These are phyloP conservation scores for Nemophila menziesii DNA, from an alignment of 257 asterid species.

Conservation along the genomic window DNA sequence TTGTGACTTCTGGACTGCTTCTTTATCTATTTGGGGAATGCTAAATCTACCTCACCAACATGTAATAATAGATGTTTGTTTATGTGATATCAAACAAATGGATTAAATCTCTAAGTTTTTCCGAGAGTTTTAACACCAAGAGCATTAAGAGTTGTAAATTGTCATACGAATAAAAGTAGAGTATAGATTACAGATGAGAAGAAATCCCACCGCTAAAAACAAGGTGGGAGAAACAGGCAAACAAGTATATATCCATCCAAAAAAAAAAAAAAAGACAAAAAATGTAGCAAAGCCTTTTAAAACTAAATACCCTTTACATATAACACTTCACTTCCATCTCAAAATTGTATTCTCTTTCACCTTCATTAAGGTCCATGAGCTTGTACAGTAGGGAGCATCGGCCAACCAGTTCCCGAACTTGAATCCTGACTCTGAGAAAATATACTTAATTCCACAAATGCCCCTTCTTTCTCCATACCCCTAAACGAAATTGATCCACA, in stretches of 20 bases:
- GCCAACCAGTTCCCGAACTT: conserved; percentile 68
- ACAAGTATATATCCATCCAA: conserved; percentile 31
- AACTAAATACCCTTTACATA: conserved; percentile 44
- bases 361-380: conserved; percentile 9
- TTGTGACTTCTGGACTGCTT: too few species aligned
- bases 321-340: conserved; percentile 35
- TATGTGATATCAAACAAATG: too few species aligned
- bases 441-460: conserved; percentile 79
- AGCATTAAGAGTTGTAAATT: conserved; percentile 27
- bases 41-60: too few species aligned
- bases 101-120: too few species aligned
- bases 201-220: conserved; percentile 45
- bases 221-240: conserved; percentile 43
- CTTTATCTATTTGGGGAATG: too few species aligned
- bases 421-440: conserved; percentile 56
- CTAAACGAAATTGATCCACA: conserved; percentile 60
- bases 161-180: conserved; percentile 17
- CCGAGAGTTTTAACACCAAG: too few species aligned
- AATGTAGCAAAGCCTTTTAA: conserved; percentile 3
- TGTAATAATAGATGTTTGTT: too few species aligned
- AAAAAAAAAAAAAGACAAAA: background rate
- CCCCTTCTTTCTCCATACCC: conserved; percentile 40
- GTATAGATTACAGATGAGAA: conserved; percentile 24
- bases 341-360: conserved; percentile 27
- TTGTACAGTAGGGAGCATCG: conserved; percentile 40